Base-by-base conservation (phyloP, 495 filamentous ascomycete genomes). In the Penicillium roqueforti region DNA sequence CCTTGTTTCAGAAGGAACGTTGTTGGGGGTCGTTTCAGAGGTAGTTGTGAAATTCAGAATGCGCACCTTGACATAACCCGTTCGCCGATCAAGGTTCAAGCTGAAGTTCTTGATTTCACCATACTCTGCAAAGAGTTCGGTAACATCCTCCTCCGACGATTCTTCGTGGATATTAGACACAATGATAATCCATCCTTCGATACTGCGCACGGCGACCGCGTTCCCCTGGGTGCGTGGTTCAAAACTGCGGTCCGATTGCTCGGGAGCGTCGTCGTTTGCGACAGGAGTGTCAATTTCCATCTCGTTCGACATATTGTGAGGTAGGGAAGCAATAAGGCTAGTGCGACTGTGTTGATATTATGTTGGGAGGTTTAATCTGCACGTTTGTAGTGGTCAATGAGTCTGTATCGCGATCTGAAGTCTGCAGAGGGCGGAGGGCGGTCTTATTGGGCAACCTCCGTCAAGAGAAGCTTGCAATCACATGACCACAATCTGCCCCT, bases 171-270 rank as follows among this genome's bases (percentile, higher is more conserved):
- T 90, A 69, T 97, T 97, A 18, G 92, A 96, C 55, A 87, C 91
- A 53, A 97, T 86, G 58, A 99, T 80, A 72, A 99, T 97, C 95
- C 95, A 99, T 59, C 95, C 95, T 70, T 99, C 95, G 68, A 99
- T 97, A 56, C 89, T 95, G 69, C 95, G 90, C 47, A 99, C 95
- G 13, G 92, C 95, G 6, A 88, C 90, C 25, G 92, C 90, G 55
- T 87, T 88, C 48, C 83, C 76, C 55, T 83, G 77, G 42, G 92
- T 96, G 66, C 87, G 84, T 19, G 81, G 71, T 54, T 85, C 82
- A 54, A 85, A 86, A 63, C 79, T 79, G 58, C 78, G 72, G 62
- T 79, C 76, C 61, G 79, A 55, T 50, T 79, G 68, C 54, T 69
- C 69, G 57, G 71, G 63, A 38, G 58, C 63, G 50, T 74, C 75